Evolutionary conservation across 2,329 filamentous ascomycete species (phyloP), one percentile per base, ranked within the genome.

Genomic region (Simplicillium sp.): DNA sequence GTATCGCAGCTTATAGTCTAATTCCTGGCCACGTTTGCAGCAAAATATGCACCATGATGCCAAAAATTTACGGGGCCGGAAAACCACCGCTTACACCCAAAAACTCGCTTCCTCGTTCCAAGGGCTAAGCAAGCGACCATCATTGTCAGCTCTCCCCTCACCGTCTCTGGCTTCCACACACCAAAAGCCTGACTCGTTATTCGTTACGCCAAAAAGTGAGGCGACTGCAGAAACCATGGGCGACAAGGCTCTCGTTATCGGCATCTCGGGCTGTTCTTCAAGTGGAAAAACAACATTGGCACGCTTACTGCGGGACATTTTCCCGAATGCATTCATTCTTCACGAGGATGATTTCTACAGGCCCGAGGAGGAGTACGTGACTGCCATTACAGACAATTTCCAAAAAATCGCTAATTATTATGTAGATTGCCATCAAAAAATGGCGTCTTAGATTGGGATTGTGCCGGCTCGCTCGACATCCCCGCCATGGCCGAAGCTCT

Each of bases 271-370:
- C 42, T 87, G 85, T 48, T 96, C 90, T 2, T 94, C 85, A 3
- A 90, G 85, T 52, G 92, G 92, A 45, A 98, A 98, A 68, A 97
- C 92, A 3, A 97, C 92, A 3, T 75, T 98, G 12, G 85, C 88
- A 15, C 78, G 90, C 3, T 72, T 96, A 11, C 71, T 98, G 14
- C 80, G 87, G 44, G 80, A 86, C 56, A 81, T 94, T 49, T 88
- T 96, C 54, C 81, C 81, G 8, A 69, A 73, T 49, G 73, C 80
- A 13, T 90, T 88, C 55, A 85, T 97, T 54, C 73, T 98, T 16
- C 92, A 98, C 59, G 80, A 95, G 59, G 92, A 98, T 66, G 92
- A 98, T 62, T 98, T 97, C 59, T 98, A 95, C 66, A 80, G 79
- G 48, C 70, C 84, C 1, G 90, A 97, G 57, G 64, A 73, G 25